Conservation (phyloP, 108 stramenopile species). For the Cylindrotheca fusiformis region DNA sequence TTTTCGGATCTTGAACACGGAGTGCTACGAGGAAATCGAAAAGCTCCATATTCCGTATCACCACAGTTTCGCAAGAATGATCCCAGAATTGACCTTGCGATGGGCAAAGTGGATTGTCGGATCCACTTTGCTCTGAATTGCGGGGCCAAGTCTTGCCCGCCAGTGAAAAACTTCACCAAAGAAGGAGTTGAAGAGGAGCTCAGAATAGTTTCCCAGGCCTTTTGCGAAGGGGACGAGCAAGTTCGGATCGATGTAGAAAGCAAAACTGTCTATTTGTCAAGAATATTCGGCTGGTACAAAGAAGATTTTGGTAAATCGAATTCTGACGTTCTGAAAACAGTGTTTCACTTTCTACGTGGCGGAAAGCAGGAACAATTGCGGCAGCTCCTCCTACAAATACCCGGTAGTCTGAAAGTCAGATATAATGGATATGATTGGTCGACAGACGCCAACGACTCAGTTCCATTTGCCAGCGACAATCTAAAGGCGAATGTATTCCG, state of each 20-base stretch:
- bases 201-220: conserved; percentile 38
- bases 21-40: conserved; percentile 53
- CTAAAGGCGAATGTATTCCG: neutral
- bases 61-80: conserved; percentile 8
- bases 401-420: neutral
- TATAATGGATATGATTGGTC: neutral
- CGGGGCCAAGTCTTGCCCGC: conserved; percentile 65
- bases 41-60: conserved; percentile 10
- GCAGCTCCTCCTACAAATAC: neutral
- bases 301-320: neutral
- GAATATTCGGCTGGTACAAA: conserved; percentile 50
- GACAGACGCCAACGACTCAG: neutral
- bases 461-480: neutral
- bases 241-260: conserved; percentile 32
- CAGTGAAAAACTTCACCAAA: conserved; percentile 42
- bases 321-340: neutral
- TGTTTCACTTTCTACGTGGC: neutral
- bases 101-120: conserved; percentile 38
- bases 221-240: conserved; percentile 48
- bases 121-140: conserved; percentile 84
- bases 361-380: neutral
- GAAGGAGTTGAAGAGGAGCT: conserved; percentile 51
- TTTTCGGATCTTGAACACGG: conserved; percentile 73
- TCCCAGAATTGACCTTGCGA: conserved; percentile 4
- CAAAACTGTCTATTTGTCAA: conserved; percentile 25